Base-by-base conservation (phyloP, 495 filamentous ascomycete species). In the Aspergillus sclerotiicarbonarius region DNA sequence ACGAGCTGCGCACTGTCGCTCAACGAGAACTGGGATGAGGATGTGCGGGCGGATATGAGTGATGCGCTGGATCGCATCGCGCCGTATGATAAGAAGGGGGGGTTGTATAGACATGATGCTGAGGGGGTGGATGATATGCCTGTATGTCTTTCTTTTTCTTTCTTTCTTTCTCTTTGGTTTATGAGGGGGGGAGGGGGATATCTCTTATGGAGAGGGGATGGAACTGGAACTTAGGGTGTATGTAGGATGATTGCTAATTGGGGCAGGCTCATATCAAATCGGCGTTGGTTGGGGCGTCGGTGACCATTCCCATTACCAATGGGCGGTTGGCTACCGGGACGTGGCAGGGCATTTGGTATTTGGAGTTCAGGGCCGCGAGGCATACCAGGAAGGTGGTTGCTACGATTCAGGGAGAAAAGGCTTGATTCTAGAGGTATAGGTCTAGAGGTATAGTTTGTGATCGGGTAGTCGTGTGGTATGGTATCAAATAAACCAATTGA, bases 71-170 rank as follows among this genome's bases (percentile, higher is more conserved):
- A 98, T 70, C 76, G 90, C 25, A 88, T 98, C 58, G 94, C 87
- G 50, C 89, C 89, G 1, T 85, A 89, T 67, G 89, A 91, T 59
- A 80, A 79, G 13, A 83, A 88, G 74, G 88, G 85, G 2, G 72
- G 75, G 47, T 58, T 97, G 30, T 98, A 98, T 76, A 79, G 91
- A 52, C 94, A 98, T 79, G 81, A 80, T 63, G 93, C 90, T 0
- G 93, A 98, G 80, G 94, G 93, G 31, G 75, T 76, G 59, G 91
- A 96, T 78, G 91, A 96, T 78, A 96, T 96, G 89, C 90, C 89
- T 55, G 85, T 89, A 64, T 63, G 66, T 63, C 21, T 51, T 53
- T 31, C 13, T 50, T 25, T 50, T 49, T 29, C 39, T 59, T 5
- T 55, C 18, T 51, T 37, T 54, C 29, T 21, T 32, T 56, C 30